Conservation (phyloP, 768 basidiomycete species). For the Cubamyces sp. region DNA sequence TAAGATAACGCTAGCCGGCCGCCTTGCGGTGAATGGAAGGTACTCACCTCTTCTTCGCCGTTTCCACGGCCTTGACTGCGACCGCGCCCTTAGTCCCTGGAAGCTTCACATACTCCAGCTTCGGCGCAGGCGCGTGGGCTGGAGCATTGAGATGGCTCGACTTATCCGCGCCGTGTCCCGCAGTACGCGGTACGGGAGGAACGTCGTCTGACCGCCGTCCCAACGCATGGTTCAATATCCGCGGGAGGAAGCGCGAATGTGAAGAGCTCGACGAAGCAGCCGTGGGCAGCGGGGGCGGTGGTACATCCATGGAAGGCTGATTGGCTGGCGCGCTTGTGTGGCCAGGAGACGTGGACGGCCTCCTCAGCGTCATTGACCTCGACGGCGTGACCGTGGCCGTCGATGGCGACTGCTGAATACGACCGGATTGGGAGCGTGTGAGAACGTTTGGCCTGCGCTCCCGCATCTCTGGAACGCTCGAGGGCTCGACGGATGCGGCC, state of each 20-base stretch:
- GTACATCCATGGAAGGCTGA: slow-evolving; percentile 22
- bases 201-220: slow-evolving; percentile 64
- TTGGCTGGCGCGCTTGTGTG: slow-evolving; percentile 17
- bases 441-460: slow-evolving; percentile 23
- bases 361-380: slow-evolving; percentile 15
- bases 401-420: slow-evolving; percentile 18
- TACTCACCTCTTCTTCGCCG: slow-evolving; percentile 79
- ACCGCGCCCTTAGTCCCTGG: slow-evolving; percentile 88
- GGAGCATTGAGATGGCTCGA: slow-evolving; percentile 38
- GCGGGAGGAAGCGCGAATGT: slow-evolving; percentile 70
- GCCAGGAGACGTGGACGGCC: slow-evolving; percentile 43
- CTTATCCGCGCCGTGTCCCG: slow-evolving; percentile 43
- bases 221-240: slow-evolving; percentile 70
- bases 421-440: slow-evolving; percentile 30
- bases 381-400: slow-evolving; percentile 18
- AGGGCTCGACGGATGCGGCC: neutral
- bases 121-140: slow-evolving; percentile 71
- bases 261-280: slow-evolving; percentile 37
- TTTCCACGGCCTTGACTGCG: slow-evolving; percentile 86
- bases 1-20: neutral
- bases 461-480: slow-evolving; percentile 20
- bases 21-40: slow-evolving; percentile 4
- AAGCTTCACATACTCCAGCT: slow-evolving; percentile 90
- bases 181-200: slow-evolving; percentile 41
- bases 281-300: slow-evolving; percentile 36